These are phyloP conservation scores for Cucurbita argyrosperma DNA, from an alignment of 306 rosid genomes.

Conservation along the genomic window DNA sequence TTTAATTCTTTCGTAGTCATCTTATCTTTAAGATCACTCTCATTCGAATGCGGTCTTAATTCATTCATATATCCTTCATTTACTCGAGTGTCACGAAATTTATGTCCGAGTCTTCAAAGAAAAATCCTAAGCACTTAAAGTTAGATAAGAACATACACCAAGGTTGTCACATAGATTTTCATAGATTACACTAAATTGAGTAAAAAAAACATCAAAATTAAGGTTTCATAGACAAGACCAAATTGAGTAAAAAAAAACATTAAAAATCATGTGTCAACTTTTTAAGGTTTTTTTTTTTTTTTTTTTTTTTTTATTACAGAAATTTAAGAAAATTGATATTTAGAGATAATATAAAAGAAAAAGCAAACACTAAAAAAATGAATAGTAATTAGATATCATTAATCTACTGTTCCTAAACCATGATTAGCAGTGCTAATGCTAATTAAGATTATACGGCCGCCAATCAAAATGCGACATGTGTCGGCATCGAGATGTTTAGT, in stretches of 20 bases:
- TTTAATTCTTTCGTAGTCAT: too few species aligned
- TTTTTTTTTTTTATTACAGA: background rate
- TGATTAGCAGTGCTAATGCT: conserved; percentile 6
- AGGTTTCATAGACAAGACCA: background rate
- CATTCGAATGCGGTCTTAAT: too few species aligned
- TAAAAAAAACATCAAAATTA: too few species aligned
- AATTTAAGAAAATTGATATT: background rate
- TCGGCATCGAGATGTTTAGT: background rate
- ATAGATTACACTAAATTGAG: too few species aligned
- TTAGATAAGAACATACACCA: too few species aligned
- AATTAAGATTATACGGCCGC: background rate
- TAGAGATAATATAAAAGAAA: background rate
- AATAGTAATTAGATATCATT: background rate
- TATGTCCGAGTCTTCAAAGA: too few species aligned
- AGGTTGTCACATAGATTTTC: too few species aligned
- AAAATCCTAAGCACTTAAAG: too few species aligned
- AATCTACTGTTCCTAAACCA: conserved; percentile 1
- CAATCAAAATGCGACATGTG: background rate
- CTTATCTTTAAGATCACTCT: too few species aligned
- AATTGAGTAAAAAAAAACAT: background rate
- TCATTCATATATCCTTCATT: too few species aligned
- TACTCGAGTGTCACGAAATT: too few species aligned
- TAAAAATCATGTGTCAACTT: background rate
- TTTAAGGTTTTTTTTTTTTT: background rate
- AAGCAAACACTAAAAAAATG: background rate